phyloP scores from a whole-genome alignment of 306 rosid genomes.

The Pueraria montana region DNA sequence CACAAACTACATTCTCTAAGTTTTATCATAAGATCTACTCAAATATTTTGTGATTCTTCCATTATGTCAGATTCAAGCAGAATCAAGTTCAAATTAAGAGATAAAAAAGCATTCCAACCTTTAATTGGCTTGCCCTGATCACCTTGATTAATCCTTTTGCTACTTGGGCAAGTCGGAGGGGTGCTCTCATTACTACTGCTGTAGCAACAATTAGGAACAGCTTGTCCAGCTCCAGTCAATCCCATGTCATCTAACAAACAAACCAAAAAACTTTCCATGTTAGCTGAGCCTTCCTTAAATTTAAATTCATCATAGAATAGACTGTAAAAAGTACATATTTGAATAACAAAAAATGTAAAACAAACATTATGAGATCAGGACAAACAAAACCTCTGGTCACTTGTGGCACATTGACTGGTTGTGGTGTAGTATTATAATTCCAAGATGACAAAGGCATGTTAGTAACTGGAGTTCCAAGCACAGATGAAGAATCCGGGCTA shows the following conservation, averaged over 20 bases:
- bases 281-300: constrained; percentile 7
- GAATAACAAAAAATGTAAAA: background rate
- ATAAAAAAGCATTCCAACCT: constrained; percentile 58
- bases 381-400: constrained; percentile 69
- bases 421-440: constrained; percentile 65
- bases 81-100: constrained; percentile 11
- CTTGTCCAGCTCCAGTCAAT: constrained; percentile 54
- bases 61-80: constrained; percentile 29
- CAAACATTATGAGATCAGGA: constrained; percentile 23
- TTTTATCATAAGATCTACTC: background rate
- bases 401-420: constrained; percentile 56
- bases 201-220: constrained; percentile 63
- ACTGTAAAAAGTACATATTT: constrained; percentile 7
- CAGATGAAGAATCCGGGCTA: constrained; percentile 73
- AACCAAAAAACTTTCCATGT: constrained; percentile 34
- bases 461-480: constrained; percentile 66
- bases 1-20: background rate
- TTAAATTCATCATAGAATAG: background rate
- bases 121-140: constrained; percentile 53
- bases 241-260: constrained; percentile 64
- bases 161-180: constrained; percentile 53
- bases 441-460: constrained; percentile 68
- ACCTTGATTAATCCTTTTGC: constrained; percentile 56
- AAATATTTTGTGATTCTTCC: background rate
- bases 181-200: constrained; percentile 79